Evolutionary conservation across 2,329 filamentous ascomycete species (phyloP).

Genomic region (Microdochium paspali): DNA sequence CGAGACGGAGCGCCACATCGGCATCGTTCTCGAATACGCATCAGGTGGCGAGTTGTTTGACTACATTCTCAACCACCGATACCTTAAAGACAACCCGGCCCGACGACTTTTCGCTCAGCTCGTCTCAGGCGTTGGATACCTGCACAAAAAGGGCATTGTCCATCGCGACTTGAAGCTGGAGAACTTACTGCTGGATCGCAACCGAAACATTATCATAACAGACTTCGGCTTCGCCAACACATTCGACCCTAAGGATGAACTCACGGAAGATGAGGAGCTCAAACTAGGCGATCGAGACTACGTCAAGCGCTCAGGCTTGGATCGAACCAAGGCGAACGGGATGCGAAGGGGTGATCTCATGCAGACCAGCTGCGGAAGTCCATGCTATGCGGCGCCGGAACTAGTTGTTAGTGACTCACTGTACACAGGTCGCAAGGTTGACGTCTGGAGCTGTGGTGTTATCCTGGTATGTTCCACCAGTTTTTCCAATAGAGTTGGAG

Average conservation of each 20-base stretch:
- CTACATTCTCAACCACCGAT: slow-evolving; percentile 94
- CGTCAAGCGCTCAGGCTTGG: slow-evolving; percentile 77
- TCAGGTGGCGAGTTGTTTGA: slow-evolving; percentile 97
- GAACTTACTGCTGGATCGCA: slow-evolving; percentile 88
- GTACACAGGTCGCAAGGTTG: slow-evolving; percentile 95
- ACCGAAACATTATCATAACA: slow-evolving; percentile 98
- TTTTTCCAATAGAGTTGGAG: background rate
- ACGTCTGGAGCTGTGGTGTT: slow-evolving; percentile 98
- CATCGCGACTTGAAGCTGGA: slow-evolving; percentile 95
- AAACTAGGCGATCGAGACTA: slow-evolving; percentile 80
- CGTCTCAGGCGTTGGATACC: slow-evolving; percentile 90
- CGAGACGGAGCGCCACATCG: slow-evolving; percentile 92
- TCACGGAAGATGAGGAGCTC: slow-evolving; percentile 83
- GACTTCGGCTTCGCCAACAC: slow-evolving; percentile 99
- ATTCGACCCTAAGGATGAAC: slow-evolving; percentile 80
- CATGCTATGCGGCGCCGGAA: slow-evolving; percentile 94
- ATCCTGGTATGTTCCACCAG: slow-evolving; percentile 65
- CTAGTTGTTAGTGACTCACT: slow-evolving; percentile 94
- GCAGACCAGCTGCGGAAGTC: slow-evolving; percentile 98
- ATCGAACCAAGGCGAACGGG: slow-evolving; percentile 66
- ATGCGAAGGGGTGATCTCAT: slow-evolving; percentile 85
- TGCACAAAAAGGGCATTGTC: slow-evolving; percentile 98
- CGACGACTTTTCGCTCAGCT: slow-evolving; percentile 89
- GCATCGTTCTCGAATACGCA: slow-evolving; percentile 96
- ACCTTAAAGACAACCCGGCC: slow-evolving; percentile 87